Conservation (phyloP, 2,329 filamentous ascomycete genomes). For the Neophaeococcomyces aloes region DNA sequence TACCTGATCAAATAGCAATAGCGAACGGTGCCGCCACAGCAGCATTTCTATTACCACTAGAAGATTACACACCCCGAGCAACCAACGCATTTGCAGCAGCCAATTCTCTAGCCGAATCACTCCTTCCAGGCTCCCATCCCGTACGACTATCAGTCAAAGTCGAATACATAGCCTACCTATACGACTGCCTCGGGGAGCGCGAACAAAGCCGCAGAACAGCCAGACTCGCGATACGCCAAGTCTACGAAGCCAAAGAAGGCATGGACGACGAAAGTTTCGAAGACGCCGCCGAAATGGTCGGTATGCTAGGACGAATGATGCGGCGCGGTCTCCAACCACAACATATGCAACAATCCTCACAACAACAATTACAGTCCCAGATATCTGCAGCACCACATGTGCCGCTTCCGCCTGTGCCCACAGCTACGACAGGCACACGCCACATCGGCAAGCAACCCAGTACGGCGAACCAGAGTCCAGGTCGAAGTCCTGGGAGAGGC, state of each 20-base stretch:
- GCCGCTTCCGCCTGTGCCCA: slow-evolving; percentile 1
- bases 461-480: too few species aligned
- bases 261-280: slow-evolving; percentile 94
- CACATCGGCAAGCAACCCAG: not conserved
- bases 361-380: not conserved
- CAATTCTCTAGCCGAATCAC: slow-evolving; percentile 57
- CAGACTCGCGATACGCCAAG: slow-evolving; percentile 73
- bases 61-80: slow-evolving; percentile 69
- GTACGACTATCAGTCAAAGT: slow-evolving; percentile 80
- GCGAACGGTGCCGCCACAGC: slow-evolving; percentile 37
- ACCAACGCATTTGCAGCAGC: slow-evolving; percentile 72
- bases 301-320: slow-evolving; percentile 78
- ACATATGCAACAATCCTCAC: too few species aligned
- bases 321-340: slow-evolving; percentile 50
- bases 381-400: not conserved
- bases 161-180: slow-evolving; percentile 85
- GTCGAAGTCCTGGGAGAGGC: slow-evolving; percentile 1
- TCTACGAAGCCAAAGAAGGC: slow-evolving; percentile 80
- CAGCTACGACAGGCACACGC: not conserved
- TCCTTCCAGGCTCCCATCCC: slow-evolving; percentile 81
- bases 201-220: slow-evolving; percentile 67
- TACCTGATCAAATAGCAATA: slow-evolving; percentile 3
- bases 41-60: slow-evolving; percentile 67
- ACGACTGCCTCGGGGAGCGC: slow-evolving; percentile 79
- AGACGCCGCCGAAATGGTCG: slow-evolving; percentile 80